Conservation (phyloP, 495 filamentous ascomycete genomes). For the Penicillium daleae region DNA sequence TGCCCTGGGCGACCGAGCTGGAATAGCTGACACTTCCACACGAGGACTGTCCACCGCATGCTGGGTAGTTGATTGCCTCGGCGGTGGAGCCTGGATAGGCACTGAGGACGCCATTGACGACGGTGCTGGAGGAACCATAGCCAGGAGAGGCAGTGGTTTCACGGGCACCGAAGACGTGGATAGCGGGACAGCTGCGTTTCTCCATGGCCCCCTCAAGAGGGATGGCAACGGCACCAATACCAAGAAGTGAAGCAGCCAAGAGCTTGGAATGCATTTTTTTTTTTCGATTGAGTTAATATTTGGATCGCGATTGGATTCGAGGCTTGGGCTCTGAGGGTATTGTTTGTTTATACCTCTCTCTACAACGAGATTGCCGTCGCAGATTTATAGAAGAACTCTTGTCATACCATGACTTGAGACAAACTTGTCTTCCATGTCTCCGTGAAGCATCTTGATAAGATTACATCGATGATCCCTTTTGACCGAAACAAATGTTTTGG, state of each 20-base stretch:
- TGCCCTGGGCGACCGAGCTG: conserved; percentile 55
- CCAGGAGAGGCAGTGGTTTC: conserved; percentile 63
- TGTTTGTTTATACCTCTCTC: not conserved
- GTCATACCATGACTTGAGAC: not conserved
- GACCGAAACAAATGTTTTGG: not conserved
- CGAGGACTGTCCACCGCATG: conserved; percentile 56
- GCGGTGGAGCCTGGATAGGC: conserved; percentile 55
- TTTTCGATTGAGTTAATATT: not conserved
- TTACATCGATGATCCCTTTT: not conserved
- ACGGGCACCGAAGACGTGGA: conserved; percentile 67
- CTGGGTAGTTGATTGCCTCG: conserved; percentile 63
- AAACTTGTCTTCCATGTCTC: not conserved
- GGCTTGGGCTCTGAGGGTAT: not conserved
- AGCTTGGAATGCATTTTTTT: conserved; percentile 17
- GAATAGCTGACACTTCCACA: conserved; percentile 58
- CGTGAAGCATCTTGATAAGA: not conserved
- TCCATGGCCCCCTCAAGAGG: conserved; percentile 22
- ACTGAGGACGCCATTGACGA: conserved; percentile 53
- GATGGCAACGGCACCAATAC: conserved; percentile 23
- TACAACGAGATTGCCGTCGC: not conserved
- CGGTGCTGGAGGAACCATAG: conserved; percentile 53
- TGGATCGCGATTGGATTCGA: not conserved
- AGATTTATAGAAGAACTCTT: not conserved
- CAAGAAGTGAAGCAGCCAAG: conserved; percentile 19
- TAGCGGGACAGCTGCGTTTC: conserved; percentile 46